Conservation (phyloP, 73 alveolate species). For the Paramecium octaurelia region DNA sequence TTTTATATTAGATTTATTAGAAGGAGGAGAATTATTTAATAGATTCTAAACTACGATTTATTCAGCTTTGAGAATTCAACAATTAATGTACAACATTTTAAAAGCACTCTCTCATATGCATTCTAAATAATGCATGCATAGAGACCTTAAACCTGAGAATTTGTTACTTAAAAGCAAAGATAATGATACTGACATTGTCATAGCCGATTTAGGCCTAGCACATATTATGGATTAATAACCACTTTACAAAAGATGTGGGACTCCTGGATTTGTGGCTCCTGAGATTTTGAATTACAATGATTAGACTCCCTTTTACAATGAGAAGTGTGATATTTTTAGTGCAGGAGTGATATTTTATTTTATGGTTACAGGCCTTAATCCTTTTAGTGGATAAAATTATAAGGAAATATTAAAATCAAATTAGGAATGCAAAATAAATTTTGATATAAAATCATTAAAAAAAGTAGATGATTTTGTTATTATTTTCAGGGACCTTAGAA, state of each 20-base stretch:
- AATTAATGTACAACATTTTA: conserved; percentile 35
- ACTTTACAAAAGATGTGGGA: conserved; percentile 53
- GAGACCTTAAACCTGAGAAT: conserved; percentile 92
- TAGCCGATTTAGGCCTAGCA: conserved; percentile 60
- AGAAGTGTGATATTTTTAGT: conserved; percentile 52
- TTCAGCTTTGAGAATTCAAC: background rate
- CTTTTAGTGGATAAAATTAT: conserved; percentile 26
- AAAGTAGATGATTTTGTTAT: background rate
- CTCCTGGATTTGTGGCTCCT: conserved; percentile 64
- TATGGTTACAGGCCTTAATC: background rate
- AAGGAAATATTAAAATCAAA: background rate
- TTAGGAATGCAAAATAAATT: background rate
- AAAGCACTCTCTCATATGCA: conserved; percentile 82
- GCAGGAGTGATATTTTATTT: conserved; percentile 53
- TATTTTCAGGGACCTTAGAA: background rate
- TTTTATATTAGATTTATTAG: conserved; percentile 63
- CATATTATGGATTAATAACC: background rate
- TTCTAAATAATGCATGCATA: conserved; percentile 75
- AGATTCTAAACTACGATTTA: background rate
- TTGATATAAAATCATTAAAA: background rate
- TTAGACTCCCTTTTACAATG: conserved; percentile 1
- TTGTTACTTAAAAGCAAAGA: conserved; percentile 64
- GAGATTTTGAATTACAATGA: conserved; percentile 36
- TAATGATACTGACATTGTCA: background rate
- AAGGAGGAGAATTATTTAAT: conserved; percentile 72